Evolutionary conservation across 2,329 filamentous ascomycete genomes (phyloP), one percentile per base, ranked within the genome.

Genomic region (Catunica adiposa): DNA sequence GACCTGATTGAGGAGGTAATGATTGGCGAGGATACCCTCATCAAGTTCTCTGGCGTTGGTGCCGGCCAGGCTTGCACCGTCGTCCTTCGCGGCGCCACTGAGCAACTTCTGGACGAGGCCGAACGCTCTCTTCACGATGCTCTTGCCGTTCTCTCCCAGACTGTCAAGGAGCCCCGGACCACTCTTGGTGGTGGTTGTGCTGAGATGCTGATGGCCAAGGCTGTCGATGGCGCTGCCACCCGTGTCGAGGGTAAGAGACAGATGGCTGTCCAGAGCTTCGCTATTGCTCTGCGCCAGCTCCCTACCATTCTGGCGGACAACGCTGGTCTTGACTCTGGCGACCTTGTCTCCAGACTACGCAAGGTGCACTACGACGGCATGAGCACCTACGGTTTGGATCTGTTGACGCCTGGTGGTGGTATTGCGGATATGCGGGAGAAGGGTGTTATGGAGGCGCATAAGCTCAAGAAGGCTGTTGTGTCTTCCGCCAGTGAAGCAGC

Each of bases 161-260:
- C 92, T 1, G 86, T 98, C 63, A 86, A 85, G 69, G 89, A 96
- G 71, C 92, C 92, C 54, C 82, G 87, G 67, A 94, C 89, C 44
- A 97, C 92, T 0, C 81, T 98, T 2, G 92, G 92, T 54, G 92
- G 92, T 66, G 92, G 92, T 26, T 97, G 89, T 66, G 89, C 90
- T 3, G 92, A 98, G 78, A 97, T 97, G 90, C 74, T 94, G 62
- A 98, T 98, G 92, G 87, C 90, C 61, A 95, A 96, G 76, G 92
- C 92, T 6, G 92, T 98, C 22, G 90, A 96, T 66, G 86, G 85
- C 59, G 88, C 88, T 3, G 89, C 89, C 22, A 89, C 94, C 60
- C 90, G 94, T 64, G 86, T 95, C 6, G 89, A 92, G 62, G 92
- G 92, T 68, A 98, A 98, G 82, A 90, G 92, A 70, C 89, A 94